phyloP scores from a whole-genome alignment of 495 filamentous ascomycete genomes.

The Penicillium silybi region DNA sequence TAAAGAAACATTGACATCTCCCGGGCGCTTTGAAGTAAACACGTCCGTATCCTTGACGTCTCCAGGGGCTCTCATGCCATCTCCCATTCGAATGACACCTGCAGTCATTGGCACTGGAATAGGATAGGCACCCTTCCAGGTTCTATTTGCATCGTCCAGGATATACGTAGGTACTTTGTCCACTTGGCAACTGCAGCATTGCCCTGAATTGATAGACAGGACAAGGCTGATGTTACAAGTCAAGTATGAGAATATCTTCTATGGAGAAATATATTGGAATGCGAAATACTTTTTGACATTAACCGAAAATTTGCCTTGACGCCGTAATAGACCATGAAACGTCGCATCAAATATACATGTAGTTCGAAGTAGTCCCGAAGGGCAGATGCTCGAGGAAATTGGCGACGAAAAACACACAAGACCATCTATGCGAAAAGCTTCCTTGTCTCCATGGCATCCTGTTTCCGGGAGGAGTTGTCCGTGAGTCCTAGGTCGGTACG shows the following conservation, averaged over 20 bases:
- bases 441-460: slow-evolving; percentile 72
- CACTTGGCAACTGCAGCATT: neutral
- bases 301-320: slow-evolving; percentile 34
- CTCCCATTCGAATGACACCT: too few relatives aligned
- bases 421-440: slow-evolving; percentile 68
- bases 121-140: too few relatives aligned
- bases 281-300: slow-evolving; percentile 24
- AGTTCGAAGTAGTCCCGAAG: slow-evolving; percentile 27
- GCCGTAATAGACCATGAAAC: slow-evolving; percentile 39
- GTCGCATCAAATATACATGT: slow-evolving; percentile 43
- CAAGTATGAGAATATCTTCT: neutral
- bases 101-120: too few relatives aligned
- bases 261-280: neutral
- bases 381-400: slow-evolving; percentile 31
- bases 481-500: slow-evolving; percentile 70
- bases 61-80: too few relatives aligned
- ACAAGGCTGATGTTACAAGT: neutral
- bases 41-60: too few relatives aligned
- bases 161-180: too few relatives aligned
- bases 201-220: too few relatives aligned
- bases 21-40: too few relatives aligned
- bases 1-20: too few relatives aligned
- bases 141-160: too few relatives aligned
- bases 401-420: slow-evolving; percentile 7
- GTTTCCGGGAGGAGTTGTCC: slow-evolving; percentile 56